A percentile compares a stretch with the other conserved stretches of the same genome.
Evolutionary conservation across 345 rosid species (phyloP).

Genomic region (Dipteronia sinensis): DNA sequence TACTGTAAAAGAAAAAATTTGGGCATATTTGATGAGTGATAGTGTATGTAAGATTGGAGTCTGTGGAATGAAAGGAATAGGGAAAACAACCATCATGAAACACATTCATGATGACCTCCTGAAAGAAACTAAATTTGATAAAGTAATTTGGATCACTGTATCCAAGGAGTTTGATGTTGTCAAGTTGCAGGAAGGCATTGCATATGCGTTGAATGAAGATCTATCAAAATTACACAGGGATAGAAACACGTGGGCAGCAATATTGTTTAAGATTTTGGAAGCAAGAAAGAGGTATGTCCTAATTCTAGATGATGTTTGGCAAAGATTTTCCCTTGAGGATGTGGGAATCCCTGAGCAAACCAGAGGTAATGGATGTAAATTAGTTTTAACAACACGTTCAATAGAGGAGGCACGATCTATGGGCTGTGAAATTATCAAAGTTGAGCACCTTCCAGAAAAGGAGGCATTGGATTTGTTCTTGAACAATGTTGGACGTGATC

Average conservation of each 20-base stretch:
- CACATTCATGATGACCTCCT: neutral
- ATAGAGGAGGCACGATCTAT: no score
- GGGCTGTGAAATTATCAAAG: no score
- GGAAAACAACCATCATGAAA: neutral
- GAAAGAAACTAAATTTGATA: neutral
- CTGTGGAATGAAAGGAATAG: neutral
- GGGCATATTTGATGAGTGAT: neutral
- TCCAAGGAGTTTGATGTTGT: neutral
- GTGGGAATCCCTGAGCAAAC: no score
- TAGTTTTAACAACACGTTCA: no score
- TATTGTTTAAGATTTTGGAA: neutral
- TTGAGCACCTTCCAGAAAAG: no score
- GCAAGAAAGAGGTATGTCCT: conserved; percentile 10
- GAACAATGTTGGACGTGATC: no score
- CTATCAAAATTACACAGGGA: neutral
- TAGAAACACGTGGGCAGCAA: neutral
- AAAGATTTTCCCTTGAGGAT: no score
- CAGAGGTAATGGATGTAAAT: no score
- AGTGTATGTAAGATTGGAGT: neutral
- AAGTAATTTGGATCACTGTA: conserved; percentile 1
- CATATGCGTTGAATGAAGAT: neutral
- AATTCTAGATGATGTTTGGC: neutral
- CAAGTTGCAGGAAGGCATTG: conserved; percentile 19
- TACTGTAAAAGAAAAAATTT: neutral
- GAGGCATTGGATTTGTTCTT: no score